phyloP scores from a whole-genome alignment of 495 filamentous ascomycete species.

The Penicillium ucsense region DNA sequence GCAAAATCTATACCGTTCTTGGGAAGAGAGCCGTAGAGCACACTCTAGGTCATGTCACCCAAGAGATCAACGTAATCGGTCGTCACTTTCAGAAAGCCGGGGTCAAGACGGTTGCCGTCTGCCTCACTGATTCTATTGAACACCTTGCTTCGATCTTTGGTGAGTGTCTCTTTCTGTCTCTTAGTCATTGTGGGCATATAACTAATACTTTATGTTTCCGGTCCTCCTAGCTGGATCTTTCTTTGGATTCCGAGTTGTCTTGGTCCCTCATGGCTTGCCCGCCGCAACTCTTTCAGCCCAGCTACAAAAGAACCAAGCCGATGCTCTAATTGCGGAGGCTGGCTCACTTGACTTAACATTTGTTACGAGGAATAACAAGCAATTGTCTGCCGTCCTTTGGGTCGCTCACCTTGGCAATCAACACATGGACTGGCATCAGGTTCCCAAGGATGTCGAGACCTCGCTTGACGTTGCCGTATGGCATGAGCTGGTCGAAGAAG shows the following conservation, averaged over 20 bases:
- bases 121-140: constrained; percentile 89
- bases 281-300: constrained; percentile 56
- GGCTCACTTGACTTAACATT: constrained; percentile 77
- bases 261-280: constrained; percentile 74
- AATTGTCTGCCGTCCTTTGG: constrained; percentile 76
- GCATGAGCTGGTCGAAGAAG: constrained; percentile 72
- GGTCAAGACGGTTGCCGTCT: constrained; percentile 75
- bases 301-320: constrained; percentile 59
- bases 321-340: constrained; percentile 74
- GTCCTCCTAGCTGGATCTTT: constrained; percentile 56
- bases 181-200: not conserved
- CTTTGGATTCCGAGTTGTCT: constrained; percentile 66
- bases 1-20: constrained; percentile 71
- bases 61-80: constrained; percentile 83
- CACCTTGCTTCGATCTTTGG: constrained; percentile 65
- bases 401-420: constrained; percentile 84
- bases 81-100: constrained; percentile 56
- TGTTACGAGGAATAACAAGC: constrained; percentile 54
- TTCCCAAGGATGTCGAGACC: constrained; percentile 61
- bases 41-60: constrained; percentile 59
- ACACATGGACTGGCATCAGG: constrained; percentile 86
- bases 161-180: constrained; percentile 15
- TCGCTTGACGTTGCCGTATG: constrained; percentile 72
- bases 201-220: constrained; percentile 1
- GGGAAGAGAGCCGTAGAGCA: constrained; percentile 66